phyloP scores from a whole-genome alignment of 1,139 yeast genomes.

The Chernovozyma sophiae-reginae region DNA sequence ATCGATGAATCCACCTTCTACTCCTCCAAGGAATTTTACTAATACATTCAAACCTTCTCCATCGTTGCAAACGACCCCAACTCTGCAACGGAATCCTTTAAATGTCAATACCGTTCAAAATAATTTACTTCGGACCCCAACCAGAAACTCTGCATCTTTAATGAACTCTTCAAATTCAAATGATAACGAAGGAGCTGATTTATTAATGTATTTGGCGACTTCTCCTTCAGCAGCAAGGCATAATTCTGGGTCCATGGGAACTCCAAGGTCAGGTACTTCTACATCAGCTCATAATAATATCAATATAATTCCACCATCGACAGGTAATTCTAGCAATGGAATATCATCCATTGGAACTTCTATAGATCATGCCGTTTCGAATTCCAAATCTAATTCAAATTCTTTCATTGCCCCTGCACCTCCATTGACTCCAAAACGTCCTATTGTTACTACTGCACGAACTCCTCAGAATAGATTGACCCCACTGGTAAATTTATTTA shows the following conservation, averaged over 20 bases:
- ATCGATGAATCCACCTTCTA: constrained; percentile 24
- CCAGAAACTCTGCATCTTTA: constrained; percentile 19
- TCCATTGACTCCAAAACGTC: constrained; percentile 45
- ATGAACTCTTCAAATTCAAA: constrained; percentile 20
- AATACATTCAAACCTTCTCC: constrained; percentile 35
- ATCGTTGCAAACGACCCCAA: constrained; percentile 37
- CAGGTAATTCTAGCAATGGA: neutral
- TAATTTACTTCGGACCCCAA: constrained; percentile 28
- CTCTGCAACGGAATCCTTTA: constrained; percentile 21
- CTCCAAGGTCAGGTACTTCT: constrained; percentile 21
- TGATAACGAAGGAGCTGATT: constrained; percentile 79
- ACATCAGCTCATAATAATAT: neutral
- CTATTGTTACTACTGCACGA: constrained; percentile 22
- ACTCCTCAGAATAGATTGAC: constrained; percentile 46
- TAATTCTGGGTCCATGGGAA: constrained; percentile 13
- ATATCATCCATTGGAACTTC: neutral
- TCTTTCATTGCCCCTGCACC: constrained; percentile 39
- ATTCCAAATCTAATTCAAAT: neutral
- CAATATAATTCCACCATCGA: neutral
- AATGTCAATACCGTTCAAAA: constrained; percentile 11
- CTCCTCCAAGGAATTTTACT: constrained; percentile 22
- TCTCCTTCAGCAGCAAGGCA: constrained; percentile 74
- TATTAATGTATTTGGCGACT: constrained; percentile 76
- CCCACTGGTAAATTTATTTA: constrained; percentile 37
- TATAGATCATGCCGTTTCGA: neutral